Evolutionary conservation across 2,329 filamentous ascomycete species (phyloP), one percentile per base, ranked within the genome.

Genomic region (Colletotrichum chlorophyti): DNA sequence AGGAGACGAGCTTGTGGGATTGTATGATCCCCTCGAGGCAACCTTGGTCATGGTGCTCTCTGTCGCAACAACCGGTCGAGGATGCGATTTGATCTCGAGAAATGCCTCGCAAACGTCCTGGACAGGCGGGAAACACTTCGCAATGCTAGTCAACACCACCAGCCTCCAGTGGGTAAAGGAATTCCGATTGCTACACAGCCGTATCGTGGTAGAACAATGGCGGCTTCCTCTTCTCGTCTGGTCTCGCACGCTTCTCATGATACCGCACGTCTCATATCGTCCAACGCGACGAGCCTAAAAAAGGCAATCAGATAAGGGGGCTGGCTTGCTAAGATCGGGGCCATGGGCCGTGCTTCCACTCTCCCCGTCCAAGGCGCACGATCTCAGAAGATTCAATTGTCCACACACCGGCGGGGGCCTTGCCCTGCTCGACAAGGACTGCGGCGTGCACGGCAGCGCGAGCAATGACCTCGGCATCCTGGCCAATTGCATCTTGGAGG

Each of bases 381-480:
- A 93, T 89, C 58, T 92, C 89, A 17, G 67, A 68, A 65, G 79
- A 74, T 32, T 81, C 80, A 26, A 93, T 19, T 9, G 85, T 66
- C 88, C 88, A 91, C 60, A 71, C 84, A 78, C 80, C 85, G 71
- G 68, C 78, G 52, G 79, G 81, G n/a, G 81, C 83, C 72, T 82
- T 84, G 57, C 84, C 84, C 72, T 84, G 78, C 60, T 78, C 78
- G 1, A 84, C 86, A 48, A 88, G 70, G 63, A 83, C 68, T 8
- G 79, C 82, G 1, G 88, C 89, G 47, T 75, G 76, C 3, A 90
- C 83, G 3, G 87, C 87, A 11, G 89, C 89, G 62, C 81, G 80
- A 3, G 79, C 90, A 73, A 96, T 91, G 29, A 89, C 83, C 53
- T 87, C 83, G 5, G 84, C 86, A 48, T 95, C 91, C 76, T 95